Base-by-base conservation (phyloP, 257 asterid species). In the Coffea eugenioides region DNA sequence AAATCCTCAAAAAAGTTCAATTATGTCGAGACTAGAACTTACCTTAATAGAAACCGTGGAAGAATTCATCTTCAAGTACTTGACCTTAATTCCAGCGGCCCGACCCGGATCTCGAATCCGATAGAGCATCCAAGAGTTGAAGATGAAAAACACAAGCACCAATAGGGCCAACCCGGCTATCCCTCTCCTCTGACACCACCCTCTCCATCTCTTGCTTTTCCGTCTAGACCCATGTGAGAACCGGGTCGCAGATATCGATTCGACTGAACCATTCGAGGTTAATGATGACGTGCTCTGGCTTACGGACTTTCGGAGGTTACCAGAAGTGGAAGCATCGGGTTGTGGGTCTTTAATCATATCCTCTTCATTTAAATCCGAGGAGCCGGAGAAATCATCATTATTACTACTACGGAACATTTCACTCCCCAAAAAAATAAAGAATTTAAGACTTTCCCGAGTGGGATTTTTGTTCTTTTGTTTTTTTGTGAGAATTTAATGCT, bases 71-170 rank as follows among this genome's bases (percentile, higher is more conserved):
- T 89, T 85, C 93, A 96, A 84, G 75, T 84, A 76, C 84, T 85
- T 84, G 77, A 94, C 80, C 87, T 87, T 82, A 73, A 91, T 62
- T 77, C 74, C 87, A 69, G 85, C 70, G 13, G 69, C 66, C 80
- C 82, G 86, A 77, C 88, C 90, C 75, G 93, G 76, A 16, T 88
- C 89, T 46, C 88, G 95, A 87, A 94, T 91, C 92, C 97, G 89
- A 39, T 83, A 88, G 81, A 96, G 84, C 92, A 94, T 92, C 97
- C 95, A 96, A 92, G 94, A 88, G 80, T 96, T 90, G 82, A 87
- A 77, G 20, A 79, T 23, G 74, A 96, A 83, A 80, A 94, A 88
- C 10, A 81, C 52, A 0, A 83, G 89, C 56, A 94, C 34, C 78
- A 92, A 74, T 56, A 83, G 5, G 56, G 75, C 84, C 91, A 92